phyloP scores from a whole-genome alignment of 1,284 basidiomycete genomes.

The Fomitopsis pinicola region DNA sequence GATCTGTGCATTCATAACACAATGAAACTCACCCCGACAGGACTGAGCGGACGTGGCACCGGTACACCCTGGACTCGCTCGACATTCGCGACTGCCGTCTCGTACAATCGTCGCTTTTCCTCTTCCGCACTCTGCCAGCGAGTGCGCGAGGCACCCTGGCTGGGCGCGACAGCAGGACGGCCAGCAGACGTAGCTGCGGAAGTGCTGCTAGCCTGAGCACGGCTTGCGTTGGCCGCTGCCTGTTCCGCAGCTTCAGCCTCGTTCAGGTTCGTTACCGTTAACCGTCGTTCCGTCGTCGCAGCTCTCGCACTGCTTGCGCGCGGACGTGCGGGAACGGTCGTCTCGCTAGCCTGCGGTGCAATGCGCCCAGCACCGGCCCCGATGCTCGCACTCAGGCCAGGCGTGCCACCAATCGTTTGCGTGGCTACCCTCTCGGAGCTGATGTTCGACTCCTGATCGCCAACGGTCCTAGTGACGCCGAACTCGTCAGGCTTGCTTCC shows the following conservation, averaged over 20 bases:
- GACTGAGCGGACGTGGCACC: slow-evolving; percentile 17
- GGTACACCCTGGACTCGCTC: slow-evolving; percentile 48
- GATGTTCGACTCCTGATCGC: slow-evolving; percentile 9
- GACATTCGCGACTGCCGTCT: slow-evolving; percentile 59
- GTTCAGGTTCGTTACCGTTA: slow-evolving; percentile 26
- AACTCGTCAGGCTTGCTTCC: slow-evolving; percentile 29
- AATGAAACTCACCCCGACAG: slow-evolving; percentile 8
- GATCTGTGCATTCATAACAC: neutral
- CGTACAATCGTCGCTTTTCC: slow-evolving; percentile 64
- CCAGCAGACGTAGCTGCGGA: neutral
- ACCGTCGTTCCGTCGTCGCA: slow-evolving; percentile 5
- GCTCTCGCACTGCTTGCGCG: slow-evolving; percentile 18
- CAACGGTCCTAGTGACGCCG: slow-evolving; percentile 11
- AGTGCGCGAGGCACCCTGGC: slow-evolving; percentile 1
- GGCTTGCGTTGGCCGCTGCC: slow-evolving; percentile 14
- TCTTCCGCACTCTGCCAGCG: slow-evolving; percentile 56
- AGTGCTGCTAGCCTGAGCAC: neutral
- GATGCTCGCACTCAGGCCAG: slow-evolving; percentile 2
- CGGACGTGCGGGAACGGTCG: slow-evolving; percentile 13
- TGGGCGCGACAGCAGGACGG: slow-evolving; percentile 1
- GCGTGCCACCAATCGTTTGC: slow-evolving; percentile 24
- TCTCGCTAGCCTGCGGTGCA: slow-evolving; percentile 5
- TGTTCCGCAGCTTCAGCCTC: slow-evolving; percentile 22
- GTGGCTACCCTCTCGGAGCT: slow-evolving; percentile 7
- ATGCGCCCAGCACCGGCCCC: neutral